A percentile compares a stretch with the other conserved stretches of the same genome.
These are phyloP conservation scores for Lactarius evosmus DNA, from an alignment of 768 basidiomycete genomes.

Conservation along the genomic window DNA sequence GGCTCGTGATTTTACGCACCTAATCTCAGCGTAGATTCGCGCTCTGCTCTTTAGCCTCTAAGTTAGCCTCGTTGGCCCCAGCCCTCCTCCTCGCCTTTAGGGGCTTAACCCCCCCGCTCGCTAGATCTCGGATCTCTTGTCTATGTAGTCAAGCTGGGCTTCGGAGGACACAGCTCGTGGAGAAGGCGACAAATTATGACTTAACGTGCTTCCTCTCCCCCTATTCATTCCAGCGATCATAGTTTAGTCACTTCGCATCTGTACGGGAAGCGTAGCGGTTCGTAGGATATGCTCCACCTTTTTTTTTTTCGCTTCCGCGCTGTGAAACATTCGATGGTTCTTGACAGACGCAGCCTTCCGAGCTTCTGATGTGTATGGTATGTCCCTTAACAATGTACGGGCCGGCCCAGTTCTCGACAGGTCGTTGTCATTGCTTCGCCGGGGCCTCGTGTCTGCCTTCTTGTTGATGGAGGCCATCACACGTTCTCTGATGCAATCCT, in stretches of 20 bases:
- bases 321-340: neutral
- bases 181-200: constrained; percentile 4
- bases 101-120: neutral
- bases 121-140: constrained; percentile 20
- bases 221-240: constrained; percentile 4
- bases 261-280: neutral
- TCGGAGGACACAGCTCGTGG: constrained; percentile 10
- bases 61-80: constrained; percentile 10
- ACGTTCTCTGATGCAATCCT: constrained; percentile 18
- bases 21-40: constrained; percentile 2
- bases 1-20: neutral
- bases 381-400: constrained; percentile 12
- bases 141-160: neutral
- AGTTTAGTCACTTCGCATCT: constrained; percentile 8
- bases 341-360: neutral
- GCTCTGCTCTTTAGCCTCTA: neutral
- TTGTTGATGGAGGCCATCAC: constrained; percentile 10
- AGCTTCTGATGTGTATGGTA: constrained; percentile 6
- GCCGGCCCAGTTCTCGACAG: constrained; percentile 2
- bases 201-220: neutral
- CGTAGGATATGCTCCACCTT: neutral
- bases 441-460: constrained; percentile 15
- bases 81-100: constrained; percentile 4
- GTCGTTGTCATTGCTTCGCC: neutral
- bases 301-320: neutral